Percentiles rank a stretch among this genome's conserved stretches.
These are phyloP conservation scores for Cardamine occulta DNA, from an alignment of 345 rosid species.

Conservation along the genomic window DNA sequence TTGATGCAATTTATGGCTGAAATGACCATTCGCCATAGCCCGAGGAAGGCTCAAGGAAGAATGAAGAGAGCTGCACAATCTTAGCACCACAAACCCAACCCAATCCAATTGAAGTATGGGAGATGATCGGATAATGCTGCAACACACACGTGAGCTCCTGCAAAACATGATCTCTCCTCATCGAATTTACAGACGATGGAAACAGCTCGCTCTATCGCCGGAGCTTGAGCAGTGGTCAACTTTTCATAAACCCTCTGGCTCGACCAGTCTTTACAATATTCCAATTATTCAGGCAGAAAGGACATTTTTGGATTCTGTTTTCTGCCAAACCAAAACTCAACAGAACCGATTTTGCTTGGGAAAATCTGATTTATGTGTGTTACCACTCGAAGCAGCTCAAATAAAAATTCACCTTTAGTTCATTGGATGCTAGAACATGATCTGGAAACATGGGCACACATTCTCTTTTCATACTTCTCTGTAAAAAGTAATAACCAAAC, in stretches of 20 bases:
- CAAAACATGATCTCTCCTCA: constrained; percentile 53
- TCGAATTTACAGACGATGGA: not conserved
- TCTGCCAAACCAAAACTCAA: not conserved
- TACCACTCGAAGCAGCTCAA: no score
- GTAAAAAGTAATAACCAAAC: not conserved
- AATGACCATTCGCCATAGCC: constrained; percentile 27
- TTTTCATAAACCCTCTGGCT: not conserved
- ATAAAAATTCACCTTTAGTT: not conserved
- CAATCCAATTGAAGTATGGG: constrained; percentile 31
- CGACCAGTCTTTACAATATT: not conserved
- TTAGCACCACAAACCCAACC: constrained; percentile 58
- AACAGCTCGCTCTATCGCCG: constrained; percentile 34
- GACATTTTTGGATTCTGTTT: not conserved
- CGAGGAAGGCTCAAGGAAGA: constrained; percentile 50
- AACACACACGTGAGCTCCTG: constrained; percentile 73
- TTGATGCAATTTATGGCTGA: constrained; percentile 40
- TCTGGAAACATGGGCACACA: not conserved
- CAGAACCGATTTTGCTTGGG: no score
- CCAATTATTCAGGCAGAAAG: not conserved
- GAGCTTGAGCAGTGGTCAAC: constrained; percentile 20
- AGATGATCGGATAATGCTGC: constrained; percentile 58
- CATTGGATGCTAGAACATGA: constrained; percentile 8
- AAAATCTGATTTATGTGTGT: no score
- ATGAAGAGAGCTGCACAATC: constrained; percentile 58
- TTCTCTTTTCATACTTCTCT: constrained; percentile 1